Evolutionary conservation across 352 stramenopile species (phyloP).

Genomic region (Globisporangium barbulae): DNA sequence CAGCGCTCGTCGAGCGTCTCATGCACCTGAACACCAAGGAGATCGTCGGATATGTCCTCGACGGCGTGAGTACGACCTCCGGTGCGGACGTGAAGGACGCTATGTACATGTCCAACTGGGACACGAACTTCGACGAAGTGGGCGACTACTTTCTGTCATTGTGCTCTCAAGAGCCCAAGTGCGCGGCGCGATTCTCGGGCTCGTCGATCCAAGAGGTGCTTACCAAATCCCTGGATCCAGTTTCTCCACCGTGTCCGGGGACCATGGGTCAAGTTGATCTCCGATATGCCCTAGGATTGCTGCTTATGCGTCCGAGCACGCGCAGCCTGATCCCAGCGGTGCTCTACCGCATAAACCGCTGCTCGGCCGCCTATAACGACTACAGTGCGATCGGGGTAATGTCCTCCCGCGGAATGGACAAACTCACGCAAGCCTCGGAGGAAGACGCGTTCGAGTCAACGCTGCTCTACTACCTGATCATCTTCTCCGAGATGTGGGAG

Average conservation of each 20-base stretch:
- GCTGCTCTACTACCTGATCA: conserved; percentile 43
- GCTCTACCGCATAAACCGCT: background rate
- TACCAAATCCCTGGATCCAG: background rate
- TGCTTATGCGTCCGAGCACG: background rate
- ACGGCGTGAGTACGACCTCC: conserved; percentile 37
- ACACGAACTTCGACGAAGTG: conserved; percentile 36
- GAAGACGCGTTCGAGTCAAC: conserved; percentile 31
- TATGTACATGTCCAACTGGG: conserved; percentile 35
- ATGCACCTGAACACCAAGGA: conserved; percentile 36
- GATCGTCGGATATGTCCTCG: conserved; percentile 48
- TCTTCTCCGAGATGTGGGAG: conserved; percentile 58
- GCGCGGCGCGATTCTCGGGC: conserved; percentile 17
- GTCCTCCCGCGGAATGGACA: background rate
- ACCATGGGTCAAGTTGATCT: background rate
- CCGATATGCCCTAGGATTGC: background rate
- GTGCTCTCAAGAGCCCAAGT: conserved; percentile 19
- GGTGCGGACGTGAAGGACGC: conserved; percentile 25
- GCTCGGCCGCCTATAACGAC: background rate
- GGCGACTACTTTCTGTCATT: conserved; percentile 28
- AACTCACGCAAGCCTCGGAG: background rate
- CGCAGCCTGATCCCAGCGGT: background rate
- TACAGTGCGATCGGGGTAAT: too few relatives aligned
- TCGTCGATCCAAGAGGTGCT: background rate
- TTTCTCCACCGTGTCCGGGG: background rate
- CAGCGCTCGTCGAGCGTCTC: conserved; percentile 37